A percentile compares a stretch with the other conserved stretches of the same genome.
Conservation (phyloP, 306 rosid genomes). For the Prunus salicina region DNA sequence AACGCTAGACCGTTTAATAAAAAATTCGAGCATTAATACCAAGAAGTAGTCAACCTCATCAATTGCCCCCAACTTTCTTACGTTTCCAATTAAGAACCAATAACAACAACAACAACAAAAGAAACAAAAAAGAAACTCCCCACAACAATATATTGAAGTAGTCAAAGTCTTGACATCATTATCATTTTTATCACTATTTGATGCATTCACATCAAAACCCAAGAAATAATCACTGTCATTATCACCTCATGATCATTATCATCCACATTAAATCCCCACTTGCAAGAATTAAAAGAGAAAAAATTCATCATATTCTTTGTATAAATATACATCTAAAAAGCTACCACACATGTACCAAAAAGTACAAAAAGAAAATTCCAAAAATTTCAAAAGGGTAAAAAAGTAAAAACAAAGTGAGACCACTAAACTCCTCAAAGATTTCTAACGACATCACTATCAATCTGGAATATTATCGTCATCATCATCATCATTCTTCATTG, state of each 20-base stretch:
- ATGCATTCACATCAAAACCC: neutral
- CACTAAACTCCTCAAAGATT: constrained; percentile 9
- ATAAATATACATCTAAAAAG: constrained; percentile 22
- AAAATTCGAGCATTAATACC: too few species aligned
- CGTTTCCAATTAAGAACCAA: neutral
- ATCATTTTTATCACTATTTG: neutral
- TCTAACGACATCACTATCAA: constrained; percentile 4
- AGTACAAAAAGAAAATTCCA: neutral
- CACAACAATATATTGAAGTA: neutral
- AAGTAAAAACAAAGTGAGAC: neutral
- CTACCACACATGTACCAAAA: constrained; percentile 12
- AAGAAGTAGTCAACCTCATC: neutral
- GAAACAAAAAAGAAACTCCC: too few species aligned
- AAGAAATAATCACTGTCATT: constrained; percentile 1
- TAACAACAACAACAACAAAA: neutral
- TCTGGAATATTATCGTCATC: constrained; percentile 22
- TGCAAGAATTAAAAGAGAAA: neutral
- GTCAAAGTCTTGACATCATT: neutral
- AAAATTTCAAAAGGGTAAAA: neutral
- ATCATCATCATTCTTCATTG: neutral
- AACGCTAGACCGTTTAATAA: too few species aligned
- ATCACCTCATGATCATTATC: neutral
- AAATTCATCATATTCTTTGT: neutral
- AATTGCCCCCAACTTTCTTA: neutral
- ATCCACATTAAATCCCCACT: neutral